These are phyloP conservation scores for Russula ochroleuca DNA, from an alignment of 768 basidiomycete genomes.

Conservation along the genomic window DNA sequence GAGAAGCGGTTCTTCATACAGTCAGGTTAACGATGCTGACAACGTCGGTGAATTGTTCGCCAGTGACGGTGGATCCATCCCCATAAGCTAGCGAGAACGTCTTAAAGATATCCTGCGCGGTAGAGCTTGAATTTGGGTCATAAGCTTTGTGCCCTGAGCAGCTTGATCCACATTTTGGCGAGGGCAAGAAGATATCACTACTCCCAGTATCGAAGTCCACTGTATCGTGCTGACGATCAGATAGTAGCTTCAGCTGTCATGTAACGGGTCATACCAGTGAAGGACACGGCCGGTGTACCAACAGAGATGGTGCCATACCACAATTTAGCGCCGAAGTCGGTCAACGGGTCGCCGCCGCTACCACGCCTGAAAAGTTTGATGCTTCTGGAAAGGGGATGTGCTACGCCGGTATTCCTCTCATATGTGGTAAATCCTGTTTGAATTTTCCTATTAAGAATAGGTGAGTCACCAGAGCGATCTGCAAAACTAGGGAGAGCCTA, in stretches of 20 bases:
- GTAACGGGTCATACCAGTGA: constrained; percentile 8
- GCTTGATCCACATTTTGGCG: constrained; percentile 29
- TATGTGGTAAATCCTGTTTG: constrained; percentile 13
- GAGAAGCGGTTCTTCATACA: constrained; percentile 3
- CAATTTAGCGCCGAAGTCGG: constrained; percentile 1
- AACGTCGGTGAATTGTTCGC: constrained; percentile 42
- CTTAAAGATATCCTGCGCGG: constrained; percentile 30
- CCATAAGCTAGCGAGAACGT: constrained; percentile 37
- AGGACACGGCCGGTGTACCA: constrained; percentile 22
- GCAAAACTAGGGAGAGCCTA: background rate
- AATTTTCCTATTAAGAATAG: constrained; percentile 19
- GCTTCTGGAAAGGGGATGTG: constrained; percentile 9
- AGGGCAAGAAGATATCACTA: constrained; percentile 38
- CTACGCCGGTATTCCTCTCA: constrained; percentile 23
- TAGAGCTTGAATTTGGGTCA: constrained; percentile 2
- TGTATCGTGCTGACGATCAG: background rate
- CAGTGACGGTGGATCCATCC: constrained; percentile 39
- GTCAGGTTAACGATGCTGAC: constrained; percentile 39
- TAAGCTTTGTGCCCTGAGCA: constrained; percentile 30
- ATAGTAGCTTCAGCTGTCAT: background rate
- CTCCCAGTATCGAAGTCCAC: constrained; percentile 42
- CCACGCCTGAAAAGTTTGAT: constrained; percentile 4
- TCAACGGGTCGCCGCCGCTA: constrained; percentile 10
- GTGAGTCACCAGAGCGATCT: background rate
- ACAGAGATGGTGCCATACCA: constrained; percentile 27